Conservation (phyloP, 805 yeast species). For the Candida loeiensis region DNA sequence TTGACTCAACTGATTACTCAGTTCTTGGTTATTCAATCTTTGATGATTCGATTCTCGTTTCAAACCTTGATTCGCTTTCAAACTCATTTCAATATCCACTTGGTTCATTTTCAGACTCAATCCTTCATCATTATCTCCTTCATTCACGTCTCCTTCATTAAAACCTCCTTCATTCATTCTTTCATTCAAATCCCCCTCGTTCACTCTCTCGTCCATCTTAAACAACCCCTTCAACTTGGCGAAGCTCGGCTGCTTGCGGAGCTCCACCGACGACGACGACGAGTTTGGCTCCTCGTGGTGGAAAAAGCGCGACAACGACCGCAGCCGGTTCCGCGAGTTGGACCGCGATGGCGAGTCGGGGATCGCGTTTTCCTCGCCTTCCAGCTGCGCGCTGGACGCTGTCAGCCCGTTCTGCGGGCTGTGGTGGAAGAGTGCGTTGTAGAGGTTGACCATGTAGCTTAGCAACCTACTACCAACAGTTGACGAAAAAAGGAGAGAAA, state of each 20-base stretch:
- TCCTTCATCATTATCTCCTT: background rate
- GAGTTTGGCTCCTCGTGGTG: slow-evolving; percentile 19
- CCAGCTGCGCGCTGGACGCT: slow-evolving; percentile 1
- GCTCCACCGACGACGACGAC: slow-evolving; percentile 8
- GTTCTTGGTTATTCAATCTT: too few species aligned
- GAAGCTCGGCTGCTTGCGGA: slow-evolving; percentile 21
- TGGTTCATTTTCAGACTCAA: too few species aligned
- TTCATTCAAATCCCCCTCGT: background rate
- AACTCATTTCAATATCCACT: too few species aligned
- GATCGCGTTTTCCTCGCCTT: background rate
- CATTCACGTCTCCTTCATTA: background rate
- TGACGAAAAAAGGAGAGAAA: background rate
- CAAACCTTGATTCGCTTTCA: too few species aligned
- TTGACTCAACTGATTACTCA: too few species aligned
- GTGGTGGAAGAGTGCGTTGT: slow-evolving; percentile 10
- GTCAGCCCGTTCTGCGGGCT: slow-evolving; percentile 1
- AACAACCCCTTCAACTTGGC: slow-evolving; percentile 28
- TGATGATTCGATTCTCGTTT: too few species aligned
- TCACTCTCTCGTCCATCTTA: slow-evolving; percentile 11
- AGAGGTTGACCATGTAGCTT: slow-evolving; percentile 7
- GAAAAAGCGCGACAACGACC: slow-evolving; percentile 25
- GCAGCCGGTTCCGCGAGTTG: slow-evolving; percentile 15
- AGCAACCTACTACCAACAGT: slow-evolving; percentile 9
- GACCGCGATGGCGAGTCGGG: slow-evolving; percentile 9
- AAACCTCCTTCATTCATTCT: background rate